Conservation (phyloP, 1,139 yeast species). For the Arxiozyma telluris region DNA sequence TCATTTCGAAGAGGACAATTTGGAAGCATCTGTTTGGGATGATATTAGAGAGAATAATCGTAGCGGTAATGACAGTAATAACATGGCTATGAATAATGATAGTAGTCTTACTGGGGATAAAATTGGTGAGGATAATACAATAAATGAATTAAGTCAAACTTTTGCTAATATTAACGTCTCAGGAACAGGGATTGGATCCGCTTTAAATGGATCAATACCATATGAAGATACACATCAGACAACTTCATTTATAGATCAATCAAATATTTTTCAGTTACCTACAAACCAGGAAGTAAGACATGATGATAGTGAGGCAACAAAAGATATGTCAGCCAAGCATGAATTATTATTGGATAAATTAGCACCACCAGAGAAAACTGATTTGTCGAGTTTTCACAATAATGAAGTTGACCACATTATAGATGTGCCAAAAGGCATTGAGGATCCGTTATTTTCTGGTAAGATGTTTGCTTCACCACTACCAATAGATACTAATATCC, state of each 20-base stretch:
- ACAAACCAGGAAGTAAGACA: not conserved
- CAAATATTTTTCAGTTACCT: not conserved
- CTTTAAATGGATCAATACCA: not conserved
- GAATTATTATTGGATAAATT: constrained; percentile 14
- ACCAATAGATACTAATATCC: not conserved
- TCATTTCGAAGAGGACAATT: constrained; percentile 19
- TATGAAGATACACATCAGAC: not conserved
- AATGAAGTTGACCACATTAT: constrained; percentile 5
- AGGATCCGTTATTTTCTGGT: constrained; percentile 22
- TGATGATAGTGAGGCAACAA: not conserved
- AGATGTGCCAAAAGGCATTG: constrained; percentile 4
- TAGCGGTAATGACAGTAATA: no score
- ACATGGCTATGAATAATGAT: no score
- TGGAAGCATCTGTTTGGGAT: constrained; percentile 28
- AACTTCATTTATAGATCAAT: not conserved
- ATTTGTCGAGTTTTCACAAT: constrained; percentile 13
- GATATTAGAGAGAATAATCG: constrained; percentile 9
- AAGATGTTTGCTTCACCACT: constrained; percentile 17
- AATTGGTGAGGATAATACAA: constrained; percentile 5
- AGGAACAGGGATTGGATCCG: not conserved
- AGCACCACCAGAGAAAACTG: constrained; percentile 27
- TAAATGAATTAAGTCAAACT: constrained; percentile 16
- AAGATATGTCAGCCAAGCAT: not conserved
- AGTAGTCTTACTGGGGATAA: constrained; percentile 25
- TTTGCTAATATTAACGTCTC: constrained; percentile 11